Percentiles rank a stretch among this genome's conserved stretches.
phyloP scores from a whole-genome alignment of 352 stramenopile genomes.

The Pythium grandisporangium region DNA sequence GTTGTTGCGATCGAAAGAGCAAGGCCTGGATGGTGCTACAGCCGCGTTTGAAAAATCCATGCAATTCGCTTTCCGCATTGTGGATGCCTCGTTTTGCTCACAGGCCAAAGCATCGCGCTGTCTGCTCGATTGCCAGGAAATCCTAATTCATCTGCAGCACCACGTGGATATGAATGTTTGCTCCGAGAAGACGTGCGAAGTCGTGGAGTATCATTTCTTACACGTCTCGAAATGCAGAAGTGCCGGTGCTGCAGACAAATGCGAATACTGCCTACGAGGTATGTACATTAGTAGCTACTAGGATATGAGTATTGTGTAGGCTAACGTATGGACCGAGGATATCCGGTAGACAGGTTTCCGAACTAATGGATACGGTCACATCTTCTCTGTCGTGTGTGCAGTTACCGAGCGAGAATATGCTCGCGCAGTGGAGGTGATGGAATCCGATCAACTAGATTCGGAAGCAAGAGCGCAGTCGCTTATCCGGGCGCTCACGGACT shows the following conservation, averaged over 20 bases:
- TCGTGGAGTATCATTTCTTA: conserved; percentile 19
- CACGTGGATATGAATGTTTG: conserved; percentile 16
- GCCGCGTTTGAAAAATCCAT: conserved; percentile 9
- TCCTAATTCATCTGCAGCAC: conserved; percentile 19
- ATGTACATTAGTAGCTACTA: no score
- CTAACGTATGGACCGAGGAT: no score
- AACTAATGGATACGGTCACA: no score
- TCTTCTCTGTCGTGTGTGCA: background rate
- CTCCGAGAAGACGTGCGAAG: conserved; percentile 11
- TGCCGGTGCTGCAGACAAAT: conserved; percentile 5
- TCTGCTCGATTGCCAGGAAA: conserved; percentile 15
- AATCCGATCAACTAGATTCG: conserved; percentile 12
- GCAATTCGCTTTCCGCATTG: conserved; percentile 13
- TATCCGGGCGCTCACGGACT: conserved; percentile 12
- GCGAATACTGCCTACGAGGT: conserved; percentile 26
- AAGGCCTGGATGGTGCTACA: conserved; percentile 2
- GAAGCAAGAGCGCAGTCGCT: conserved; percentile 13
- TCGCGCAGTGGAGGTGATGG: conserved; percentile 17
- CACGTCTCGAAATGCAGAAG: conserved; percentile 15
- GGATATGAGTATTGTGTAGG: background rate
- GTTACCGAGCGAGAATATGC: conserved; percentile 15
- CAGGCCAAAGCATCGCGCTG: conserved; percentile 12
- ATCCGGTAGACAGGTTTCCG: no score
- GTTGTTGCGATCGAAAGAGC: conserved; percentile 5
- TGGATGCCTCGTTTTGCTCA: conserved; percentile 21